These are phyloP conservation scores for Chondrus crispus DNA, from an alignment of 23 red algal species.

Conservation along the genomic window DNA sequence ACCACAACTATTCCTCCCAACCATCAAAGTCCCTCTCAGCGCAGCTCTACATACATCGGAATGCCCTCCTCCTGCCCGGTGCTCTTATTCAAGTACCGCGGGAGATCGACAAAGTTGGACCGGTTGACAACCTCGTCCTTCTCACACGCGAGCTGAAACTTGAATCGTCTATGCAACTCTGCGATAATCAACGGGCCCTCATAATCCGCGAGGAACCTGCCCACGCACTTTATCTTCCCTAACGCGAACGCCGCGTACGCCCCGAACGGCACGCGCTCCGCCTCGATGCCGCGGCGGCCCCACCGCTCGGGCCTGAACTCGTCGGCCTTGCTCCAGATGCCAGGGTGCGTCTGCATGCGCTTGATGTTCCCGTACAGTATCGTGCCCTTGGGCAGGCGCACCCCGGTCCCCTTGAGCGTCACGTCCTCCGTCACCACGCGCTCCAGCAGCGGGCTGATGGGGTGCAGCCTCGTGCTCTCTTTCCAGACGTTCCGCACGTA, in stretches of 20 bases:
- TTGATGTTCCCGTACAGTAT: not conserved
- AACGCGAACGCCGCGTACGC: not conserved
- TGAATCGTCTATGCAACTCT: not conserved
- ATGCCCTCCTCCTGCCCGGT: no score
- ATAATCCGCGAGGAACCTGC: not conserved
- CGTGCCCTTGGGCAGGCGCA: not conserved
- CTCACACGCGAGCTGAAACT: not conserved
- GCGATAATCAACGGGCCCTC: not conserved
- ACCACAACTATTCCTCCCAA: no score
- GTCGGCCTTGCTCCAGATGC: not conserved
- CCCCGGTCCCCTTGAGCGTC: not conserved
- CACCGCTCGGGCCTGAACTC: not conserved
- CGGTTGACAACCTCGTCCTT: not conserved
- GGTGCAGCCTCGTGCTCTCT: not conserved
- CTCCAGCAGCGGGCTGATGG: not conserved
- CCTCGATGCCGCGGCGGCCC: not conserved
- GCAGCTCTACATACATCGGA: no score
- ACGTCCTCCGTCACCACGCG: not conserved
- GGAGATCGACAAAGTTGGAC: not conserved
- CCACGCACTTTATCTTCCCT: not conserved
- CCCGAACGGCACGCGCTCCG: not conserved
- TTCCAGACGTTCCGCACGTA: not conserved
- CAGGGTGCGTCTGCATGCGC: not conserved
- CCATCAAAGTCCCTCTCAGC: no score
- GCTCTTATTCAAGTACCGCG: no score